Base-by-base conservation (phyloP, 768 basidiomycete species). In the Omphalotus guepiniiformis region DNA sequence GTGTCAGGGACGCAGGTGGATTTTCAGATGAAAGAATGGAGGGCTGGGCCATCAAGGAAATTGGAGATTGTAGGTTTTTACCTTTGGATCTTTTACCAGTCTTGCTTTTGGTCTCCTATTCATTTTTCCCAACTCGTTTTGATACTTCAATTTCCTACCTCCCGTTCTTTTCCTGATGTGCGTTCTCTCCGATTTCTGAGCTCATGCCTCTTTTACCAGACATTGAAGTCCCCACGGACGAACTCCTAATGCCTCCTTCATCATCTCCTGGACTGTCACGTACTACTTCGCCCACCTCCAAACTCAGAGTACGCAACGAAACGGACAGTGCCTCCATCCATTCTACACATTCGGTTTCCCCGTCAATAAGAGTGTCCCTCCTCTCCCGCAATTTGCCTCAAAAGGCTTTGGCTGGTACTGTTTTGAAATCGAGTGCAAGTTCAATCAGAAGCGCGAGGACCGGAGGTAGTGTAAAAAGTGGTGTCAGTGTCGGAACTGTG, bases 41-140 rank as follows among this genome's bases (percentile, higher is more conserved):
- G 40, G 76, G 75, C 3, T 96, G 92, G 91, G 82, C 87, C 0
- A 62, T 94, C 45, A 85, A 91, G 61, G 95, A 97, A 59, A 91
- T 98, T 32, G 78, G 81, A 34, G 80, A 87, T 57, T 77, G 91
- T 89, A 52, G 56, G 86, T 72, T 27, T 42, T 39, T 28, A n/a
- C n/a, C n/a, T n/a, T n/a, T n/a, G n/a, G n/a, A 16, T 32, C 19
- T 36, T 29, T 25, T 45, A 6, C 19, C 16, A 1, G n/a, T n/a
- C n/a, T n/a, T n/a, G n/a, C n/a, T n/a, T n/a, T n/a, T n/a, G n/a
- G n/a, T n/a, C n/a, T n/a, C n/a, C n/a, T n/a, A n/a, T n/a, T n/a
- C n/a, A n/a, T n/a, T n/a, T n/a, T n/a, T n/a, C n/a, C n/a, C n/a
- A n/a, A n/a, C n/a, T n/a, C 15, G 16, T 32, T 29, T 9, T 22